phyloP scores from a whole-genome alignment of 2,329 filamentous ascomycete species.

The Helicocarpus griseus region DNA sequence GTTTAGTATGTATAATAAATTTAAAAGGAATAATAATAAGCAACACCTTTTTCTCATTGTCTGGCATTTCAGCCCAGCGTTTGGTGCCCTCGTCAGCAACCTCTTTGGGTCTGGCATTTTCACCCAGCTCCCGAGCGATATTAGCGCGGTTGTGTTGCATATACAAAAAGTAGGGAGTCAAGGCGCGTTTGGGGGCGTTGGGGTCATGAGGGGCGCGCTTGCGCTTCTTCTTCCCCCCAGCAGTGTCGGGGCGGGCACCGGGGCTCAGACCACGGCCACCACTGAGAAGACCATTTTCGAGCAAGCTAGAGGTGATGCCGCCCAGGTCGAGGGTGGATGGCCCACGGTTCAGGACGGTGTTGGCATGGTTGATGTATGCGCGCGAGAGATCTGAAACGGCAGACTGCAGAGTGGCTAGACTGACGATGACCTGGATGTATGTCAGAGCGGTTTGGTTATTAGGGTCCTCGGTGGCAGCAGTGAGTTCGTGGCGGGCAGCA shows the following conservation, averaged over 20 bases:
- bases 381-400: conserved; percentile 69
- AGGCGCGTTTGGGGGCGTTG: conserved; percentile 85
- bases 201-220: conserved; percentile 82
- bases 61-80: conserved; percentile 71
- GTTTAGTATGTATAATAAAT: background rate
- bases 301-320: conserved; percentile 35
- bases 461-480: background rate
- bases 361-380: conserved; percentile 82
- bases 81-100: conserved; percentile 80
- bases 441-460: conserved; percentile 17
- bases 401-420: conserved; percentile 68
- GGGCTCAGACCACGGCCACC: conserved; percentile 28
- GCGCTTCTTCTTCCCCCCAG: conserved; percentile 70
- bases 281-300: conserved; percentile 35
- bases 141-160: conserved; percentile 78
- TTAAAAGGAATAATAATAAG: background rate
- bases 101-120: conserved; percentile 70
- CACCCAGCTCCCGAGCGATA: conserved; percentile 68
- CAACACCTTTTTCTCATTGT: conserved; percentile 58
- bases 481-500: background rate
- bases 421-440: conserved; percentile 56
- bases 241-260: conserved; percentile 5
- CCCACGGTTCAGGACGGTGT: conserved; percentile 63
- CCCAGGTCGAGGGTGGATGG: conserved; percentile 45
- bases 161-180: conserved; percentile 93